phyloP scores from a whole-genome alignment of 2,329 filamentous ascomycete genomes.

The Neophaeococcomyces mojaviensis region DNA sequence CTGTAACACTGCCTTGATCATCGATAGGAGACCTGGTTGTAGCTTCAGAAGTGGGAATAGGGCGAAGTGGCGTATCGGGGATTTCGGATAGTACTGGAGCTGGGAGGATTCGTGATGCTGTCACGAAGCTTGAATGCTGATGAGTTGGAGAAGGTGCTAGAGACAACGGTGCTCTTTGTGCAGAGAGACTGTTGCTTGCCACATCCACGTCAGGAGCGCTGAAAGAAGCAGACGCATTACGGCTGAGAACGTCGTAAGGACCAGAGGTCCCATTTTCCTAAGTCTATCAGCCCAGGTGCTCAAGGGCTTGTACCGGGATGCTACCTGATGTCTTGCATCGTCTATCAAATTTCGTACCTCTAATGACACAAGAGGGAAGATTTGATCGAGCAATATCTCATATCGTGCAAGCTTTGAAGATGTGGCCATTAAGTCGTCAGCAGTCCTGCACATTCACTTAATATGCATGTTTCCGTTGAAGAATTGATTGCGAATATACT shows the following conservation, averaged over 20 bases:
- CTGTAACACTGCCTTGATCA: not conserved
- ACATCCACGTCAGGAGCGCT: not conserved
- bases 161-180: not conserved
- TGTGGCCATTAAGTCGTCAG: constrained; percentile 22
- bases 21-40: not conserved
- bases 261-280: constrained; percentile 2
- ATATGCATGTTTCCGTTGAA: not conserved
- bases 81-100: not conserved
- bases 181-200: not conserved
- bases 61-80: not conserved
- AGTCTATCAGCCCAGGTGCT: not conserved
- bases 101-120: not conserved
- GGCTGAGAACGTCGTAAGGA: not conserved
- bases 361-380: constrained; percentile 20
- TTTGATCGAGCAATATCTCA: constrained; percentile 20
- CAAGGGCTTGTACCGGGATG: not conserved
- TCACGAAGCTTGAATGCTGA: not conserved
- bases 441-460: constrained; percentile 15
- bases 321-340: constrained; percentile 20
- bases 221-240: not conserved
- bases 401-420: constrained; percentile 20
- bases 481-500: constrained; percentile 12
- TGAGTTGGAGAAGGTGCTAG: not conserved
- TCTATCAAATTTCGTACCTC: constrained; percentile 22
- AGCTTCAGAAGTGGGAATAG: not conserved